Percentiles rank a stretch among this genome's conserved stretches.
Evolutionary conservation across 1,284 basidiomycete species (phyloP).

Genomic region (Moesziomyces globuligerus): DNA sequence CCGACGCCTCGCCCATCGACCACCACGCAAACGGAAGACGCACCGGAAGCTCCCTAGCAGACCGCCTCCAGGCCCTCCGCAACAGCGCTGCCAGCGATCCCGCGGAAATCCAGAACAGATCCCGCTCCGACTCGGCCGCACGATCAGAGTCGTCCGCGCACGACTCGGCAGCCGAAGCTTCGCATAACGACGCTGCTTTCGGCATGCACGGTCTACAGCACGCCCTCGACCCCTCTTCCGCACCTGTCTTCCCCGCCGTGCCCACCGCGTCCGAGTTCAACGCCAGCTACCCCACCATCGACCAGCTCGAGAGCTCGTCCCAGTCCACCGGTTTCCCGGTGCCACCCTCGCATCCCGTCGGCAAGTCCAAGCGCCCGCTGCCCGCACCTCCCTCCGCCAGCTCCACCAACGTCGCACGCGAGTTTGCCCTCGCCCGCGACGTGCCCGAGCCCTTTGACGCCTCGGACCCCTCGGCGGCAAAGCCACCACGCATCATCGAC

Average conservation of each 20-base stretch:
- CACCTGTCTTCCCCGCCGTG: conserved; percentile 26
- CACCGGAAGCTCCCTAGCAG: conserved; percentile 34
- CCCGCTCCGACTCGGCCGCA: conserved; percentile 23
- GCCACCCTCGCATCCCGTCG: conserved; percentile 41
- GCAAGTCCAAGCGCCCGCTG: conserved; percentile 37
- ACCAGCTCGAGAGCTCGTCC: conserved; percentile 48
- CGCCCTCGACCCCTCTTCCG: conserved; percentile 7
- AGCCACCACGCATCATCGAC: conserved; percentile 20
- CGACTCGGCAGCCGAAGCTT: conserved; percentile 12
- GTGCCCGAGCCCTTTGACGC: conserved; percentile 49
- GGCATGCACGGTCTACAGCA: conserved; percentile 22
- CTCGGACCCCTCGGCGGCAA: conserved; percentile 4
- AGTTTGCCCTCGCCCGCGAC: conserved; percentile 45
- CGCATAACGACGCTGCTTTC: conserved; percentile 29
- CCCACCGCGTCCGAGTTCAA: conserved; percentile 51
- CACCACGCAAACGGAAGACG: conserved; percentile 32
- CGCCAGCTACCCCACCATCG: conserved; percentile 51
- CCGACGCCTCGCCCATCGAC: conserved; percentile 40
- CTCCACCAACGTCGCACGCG: conserved; percentile 36
- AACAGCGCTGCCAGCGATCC: conserved; percentile 36
- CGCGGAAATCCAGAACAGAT: conserved; percentile 31
- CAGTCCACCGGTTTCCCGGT: conserved; percentile 32
- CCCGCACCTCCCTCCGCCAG: conserved; percentile 41
- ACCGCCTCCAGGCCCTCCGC: conserved; percentile 45
- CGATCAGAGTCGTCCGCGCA: conserved; percentile 4